Evolutionary conservation across 129 eudicot species (phyloP), one percentile per base, ranked within the genome.

Genomic region (Apium graveolens): DNA sequence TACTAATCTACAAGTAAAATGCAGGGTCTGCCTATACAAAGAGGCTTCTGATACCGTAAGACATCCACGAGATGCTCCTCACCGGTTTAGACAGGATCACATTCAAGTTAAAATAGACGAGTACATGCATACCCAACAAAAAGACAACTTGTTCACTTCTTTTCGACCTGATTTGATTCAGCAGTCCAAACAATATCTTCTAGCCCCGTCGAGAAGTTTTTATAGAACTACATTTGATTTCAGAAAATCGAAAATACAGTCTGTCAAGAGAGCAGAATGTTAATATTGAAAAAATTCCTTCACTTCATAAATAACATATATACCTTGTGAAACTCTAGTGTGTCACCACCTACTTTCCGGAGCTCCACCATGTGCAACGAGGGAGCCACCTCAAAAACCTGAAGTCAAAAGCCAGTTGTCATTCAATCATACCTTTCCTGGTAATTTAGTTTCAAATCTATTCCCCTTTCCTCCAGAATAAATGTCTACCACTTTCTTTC

Each of bases 321-420:
- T 85, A 84, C 98, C 84, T 88, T 93, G 89, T 93, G 97, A 84
- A 89, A 93, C 82, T 93, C 98, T 73, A 93, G 79, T 27, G 98
- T 93, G 87, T 93, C 97, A 35, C 98, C 98, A 24, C 96, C 91
- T 29, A 90, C 86, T 90, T 93, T 93, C 81, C 95, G 82, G 34
- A 93, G 89, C 84, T 93, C 97, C 81, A 93, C 98, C 91, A 91
- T 90, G 79, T 93, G 98, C 77, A 93, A 73, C 21, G 96, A 86
- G 32, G 98, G 98, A 76, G 98, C 97, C 71, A 93, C 97, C 82
- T 93, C 98, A 73, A 93, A 93, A 42, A 93, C 97, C 97, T 91
- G 76, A 70, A 82, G 38, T 62, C n/a, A 24, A 20, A 55, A 48
- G 39, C 7, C 38, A 51, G 34, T 37, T 20, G 74, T 70, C 44